Percentiles rank a stretch among this genome's conserved stretches.
Conservation (phyloP, 108 stramenopile species). For the Parmales sp. region DNA sequence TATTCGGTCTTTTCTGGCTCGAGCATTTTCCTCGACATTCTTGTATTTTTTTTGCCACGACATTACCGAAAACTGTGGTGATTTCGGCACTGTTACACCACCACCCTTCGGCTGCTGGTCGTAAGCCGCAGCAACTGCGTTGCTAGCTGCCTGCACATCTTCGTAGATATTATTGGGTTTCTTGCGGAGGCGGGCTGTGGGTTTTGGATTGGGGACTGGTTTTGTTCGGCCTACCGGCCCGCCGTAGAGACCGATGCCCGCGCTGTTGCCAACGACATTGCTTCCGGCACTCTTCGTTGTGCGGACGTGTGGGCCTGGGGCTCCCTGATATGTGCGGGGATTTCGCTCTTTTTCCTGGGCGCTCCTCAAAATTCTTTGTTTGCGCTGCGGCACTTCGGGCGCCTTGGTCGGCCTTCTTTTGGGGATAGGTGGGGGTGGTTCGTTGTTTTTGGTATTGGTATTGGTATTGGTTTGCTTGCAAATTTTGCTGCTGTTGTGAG, state of each 20-base stretch:
- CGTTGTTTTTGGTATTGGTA: too few species aligned
- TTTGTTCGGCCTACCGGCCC: neutral
- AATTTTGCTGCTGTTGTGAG: too few species aligned
- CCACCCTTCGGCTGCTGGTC: neutral
- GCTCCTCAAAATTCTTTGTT: neutral
- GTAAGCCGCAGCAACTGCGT: neutral
- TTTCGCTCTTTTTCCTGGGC: neutral
- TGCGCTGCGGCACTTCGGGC: neutral
- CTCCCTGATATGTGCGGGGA: neutral
- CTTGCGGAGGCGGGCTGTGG: neutral
- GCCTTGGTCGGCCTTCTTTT: neutral
- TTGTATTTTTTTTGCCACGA: conserved; percentile 15
- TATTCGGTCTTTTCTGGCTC: too few species aligned
- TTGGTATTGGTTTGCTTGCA: too few species aligned
- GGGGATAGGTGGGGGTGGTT: neutral
- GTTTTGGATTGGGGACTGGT: too few species aligned
- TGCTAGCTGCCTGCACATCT: neutral
- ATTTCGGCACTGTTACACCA: neutral
- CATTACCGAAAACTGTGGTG: neutral
- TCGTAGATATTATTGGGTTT: neutral
- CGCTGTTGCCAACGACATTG: neutral
- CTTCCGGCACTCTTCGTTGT: neutral
- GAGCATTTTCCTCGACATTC: too few species aligned
- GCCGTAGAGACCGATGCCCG: neutral
- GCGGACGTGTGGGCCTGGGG: neutral